phyloP scores from a whole-genome alignment of 2,329 filamentous ascomycete species.

The Cladosporium sp. region DNA sequence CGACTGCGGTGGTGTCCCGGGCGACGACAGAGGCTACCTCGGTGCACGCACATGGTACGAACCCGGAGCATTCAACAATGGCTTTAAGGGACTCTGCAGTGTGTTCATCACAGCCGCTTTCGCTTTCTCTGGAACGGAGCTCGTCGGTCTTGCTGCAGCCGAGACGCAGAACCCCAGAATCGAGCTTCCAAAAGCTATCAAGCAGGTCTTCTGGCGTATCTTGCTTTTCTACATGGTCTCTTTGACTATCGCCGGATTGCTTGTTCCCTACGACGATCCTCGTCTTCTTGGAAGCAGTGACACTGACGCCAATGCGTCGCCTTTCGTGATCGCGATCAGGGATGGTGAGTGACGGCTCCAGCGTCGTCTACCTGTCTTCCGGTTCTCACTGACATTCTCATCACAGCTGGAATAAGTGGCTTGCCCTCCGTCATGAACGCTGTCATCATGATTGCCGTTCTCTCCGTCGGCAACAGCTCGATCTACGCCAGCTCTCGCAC shows the following conservation, averaged over 20 bases:
- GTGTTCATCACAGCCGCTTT: constrained; percentile 60
- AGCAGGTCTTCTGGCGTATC: constrained; percentile 29
- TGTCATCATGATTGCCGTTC: constrained; percentile 54
- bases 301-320: constrained; percentile 39
- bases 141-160: constrained; percentile 46
- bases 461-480: constrained; percentile 51
- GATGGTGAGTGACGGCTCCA: constrained; percentile 36
- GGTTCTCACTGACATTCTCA: constrained; percentile 32
- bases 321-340: constrained; percentile 60
- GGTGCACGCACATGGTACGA: constrained; percentile 33
- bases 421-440: constrained; percentile 60
- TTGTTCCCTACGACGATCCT: constrained; percentile 26
- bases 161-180: constrained; percentile 46
- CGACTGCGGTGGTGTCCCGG: constrained; percentile 52
- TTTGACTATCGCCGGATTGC: constrained; percentile 24
- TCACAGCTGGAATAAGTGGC: constrained; percentile 51
- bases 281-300: constrained; percentile 23
- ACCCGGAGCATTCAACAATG: constrained; percentile 48
- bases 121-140: constrained; percentile 56
- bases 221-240: constrained; percentile 27
- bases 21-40: constrained; percentile 16
- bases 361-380: constrained; percentile 49
- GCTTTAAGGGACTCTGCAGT: constrained; percentile 58
- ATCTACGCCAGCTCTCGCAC: constrained; percentile 63
- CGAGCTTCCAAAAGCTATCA: constrained; percentile 30